A percentile compares a stretch with the other conserved stretches of the same genome.
Evolutionary conservation across 495 filamentous ascomycete genomes (phyloP).

Genomic region (Podospora fimiseda): DNA sequence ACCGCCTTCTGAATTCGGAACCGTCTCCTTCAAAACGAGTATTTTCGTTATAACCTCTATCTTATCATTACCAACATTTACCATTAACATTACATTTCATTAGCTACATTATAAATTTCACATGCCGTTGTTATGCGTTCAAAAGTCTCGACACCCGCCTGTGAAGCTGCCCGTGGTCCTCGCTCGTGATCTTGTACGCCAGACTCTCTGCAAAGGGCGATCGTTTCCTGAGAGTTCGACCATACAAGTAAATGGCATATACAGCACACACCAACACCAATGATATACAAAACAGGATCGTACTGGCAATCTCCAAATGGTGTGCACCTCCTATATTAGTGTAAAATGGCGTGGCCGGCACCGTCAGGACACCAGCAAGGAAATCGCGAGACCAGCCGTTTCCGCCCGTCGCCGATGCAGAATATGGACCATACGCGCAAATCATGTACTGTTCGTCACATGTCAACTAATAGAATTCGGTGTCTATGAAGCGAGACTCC

Average conservation of each 20-base stretch:
- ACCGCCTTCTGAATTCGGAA: slow-evolving; percentile 18
- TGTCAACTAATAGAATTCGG: background rate
- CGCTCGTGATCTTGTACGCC: slow-evolving; percentile 22
- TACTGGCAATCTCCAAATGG: slow-evolving; percentile 62
- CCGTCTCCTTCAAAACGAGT: too few relatives aligned
- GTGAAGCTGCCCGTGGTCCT: slow-evolving; percentile 5
- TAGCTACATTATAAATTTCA: too few relatives aligned
- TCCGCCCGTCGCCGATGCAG: slow-evolving; percentile 70
- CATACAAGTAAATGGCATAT: slow-evolving; percentile 73
- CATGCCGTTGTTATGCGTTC: too few relatives aligned
- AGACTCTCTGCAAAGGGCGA: slow-evolving; percentile 70
- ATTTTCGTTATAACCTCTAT: background rate
- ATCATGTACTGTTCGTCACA: slow-evolving; percentile 56
- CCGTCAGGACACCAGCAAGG: slow-evolving; percentile 70
- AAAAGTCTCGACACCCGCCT: slow-evolving; percentile 5
- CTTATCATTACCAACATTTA: background rate
- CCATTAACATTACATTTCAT: too few relatives aligned
- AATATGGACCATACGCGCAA: slow-evolving; percentile 70
- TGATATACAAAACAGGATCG: slow-evolving; percentile 65
- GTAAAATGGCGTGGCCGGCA: slow-evolving; percentile 68
- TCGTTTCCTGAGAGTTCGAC: slow-evolving; percentile 58
- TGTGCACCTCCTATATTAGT: slow-evolving; percentile 49
- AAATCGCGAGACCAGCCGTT: slow-evolving; percentile 71
- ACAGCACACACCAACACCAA: slow-evolving; percentile 63
- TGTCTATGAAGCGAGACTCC: background rate